Percentiles rank a stretch among this genome's conserved stretches.
Evolutionary conservation across 805 yeast species (phyloP).

Genomic region (Kurtzmaniella cleridarum): DNA sequence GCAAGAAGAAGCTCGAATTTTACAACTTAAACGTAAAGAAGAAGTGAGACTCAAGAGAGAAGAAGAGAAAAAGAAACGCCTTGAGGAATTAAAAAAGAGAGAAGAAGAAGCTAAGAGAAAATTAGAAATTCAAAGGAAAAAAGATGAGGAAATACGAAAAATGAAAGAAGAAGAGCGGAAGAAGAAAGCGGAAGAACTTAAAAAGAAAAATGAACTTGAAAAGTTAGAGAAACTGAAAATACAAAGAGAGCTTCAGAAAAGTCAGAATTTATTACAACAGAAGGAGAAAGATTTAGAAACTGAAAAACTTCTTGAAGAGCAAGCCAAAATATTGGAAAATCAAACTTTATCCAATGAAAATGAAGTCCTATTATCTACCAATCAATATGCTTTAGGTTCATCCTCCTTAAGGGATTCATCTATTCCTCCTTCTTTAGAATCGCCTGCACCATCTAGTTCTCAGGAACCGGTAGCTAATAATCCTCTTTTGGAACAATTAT

Average conservation of each 20-base stretch:
- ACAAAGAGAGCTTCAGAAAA: constrained; percentile 12
- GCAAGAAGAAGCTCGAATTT: constrained; percentile 31
- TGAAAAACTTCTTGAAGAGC: constrained; percentile 9
- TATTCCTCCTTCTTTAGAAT: neutral
- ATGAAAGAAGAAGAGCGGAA: constrained; percentile 21
- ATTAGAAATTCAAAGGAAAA: constrained; percentile 22
- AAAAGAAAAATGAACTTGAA: constrained; percentile 17
- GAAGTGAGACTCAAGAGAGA: constrained; percentile 34
- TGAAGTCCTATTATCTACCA: neutral
- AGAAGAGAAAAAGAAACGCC: constrained; percentile 45
- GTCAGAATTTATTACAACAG: constrained; percentile 5
- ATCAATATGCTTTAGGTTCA: neutral
- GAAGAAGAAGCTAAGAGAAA: constrained; percentile 29
- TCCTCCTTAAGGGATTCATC: neutral
- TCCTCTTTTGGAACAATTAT: constrained; percentile 28
- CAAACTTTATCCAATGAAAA: neutral
- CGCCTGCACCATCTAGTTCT: too few relatives aligned
- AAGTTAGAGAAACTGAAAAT: constrained; percentile 14
- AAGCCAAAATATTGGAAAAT: constrained; percentile 4
- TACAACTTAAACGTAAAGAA: constrained; percentile 35
- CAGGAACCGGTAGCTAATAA: constrained; percentile 7
- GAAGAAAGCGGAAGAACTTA: constrained; percentile 19
- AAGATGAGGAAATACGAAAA: constrained; percentile 22
- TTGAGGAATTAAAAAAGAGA: constrained; percentile 28
- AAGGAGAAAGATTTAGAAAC: constrained; percentile 7